These are phyloP conservation scores for Neurospora sp. DNA, from an alignment of 495 filamentous ascomycete species.

Conservation along the genomic window DNA sequence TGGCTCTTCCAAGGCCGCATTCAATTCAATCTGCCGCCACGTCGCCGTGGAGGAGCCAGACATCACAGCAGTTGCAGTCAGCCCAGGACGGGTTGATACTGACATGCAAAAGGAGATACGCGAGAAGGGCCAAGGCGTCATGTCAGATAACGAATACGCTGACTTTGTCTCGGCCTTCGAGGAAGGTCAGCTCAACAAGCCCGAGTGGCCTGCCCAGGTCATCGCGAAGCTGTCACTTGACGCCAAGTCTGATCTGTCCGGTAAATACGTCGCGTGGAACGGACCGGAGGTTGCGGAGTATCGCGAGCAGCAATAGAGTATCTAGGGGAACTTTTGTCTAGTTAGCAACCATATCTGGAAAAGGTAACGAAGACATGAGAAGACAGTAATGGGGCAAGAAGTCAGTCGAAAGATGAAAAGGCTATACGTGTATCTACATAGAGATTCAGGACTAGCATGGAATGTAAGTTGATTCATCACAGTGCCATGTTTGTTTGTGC, in stretches of 20 bases:
- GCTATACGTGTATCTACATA: constrained; percentile 65
- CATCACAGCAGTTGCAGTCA: constrained; percentile 57
- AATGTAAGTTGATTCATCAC: constrained; percentile 48
- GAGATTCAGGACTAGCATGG: constrained; percentile 82
- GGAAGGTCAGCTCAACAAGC: constrained; percentile 60
- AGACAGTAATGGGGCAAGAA: constrained; percentile 6
- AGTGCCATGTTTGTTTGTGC: constrained; percentile 2
- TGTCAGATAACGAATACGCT: constrained; percentile 55
- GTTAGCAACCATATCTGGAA: constrained; percentile 3
- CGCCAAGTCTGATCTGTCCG: constrained; percentile 56
- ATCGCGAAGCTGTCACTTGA: constrained; percentile 62
- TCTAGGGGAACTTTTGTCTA: neutral
- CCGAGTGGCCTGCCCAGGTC: constrained; percentile 76
- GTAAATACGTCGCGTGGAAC: constrained; percentile 68
- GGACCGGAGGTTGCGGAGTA: constrained; percentile 52
- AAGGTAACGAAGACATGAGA: neutral
- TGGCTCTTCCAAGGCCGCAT: constrained; percentile 75
- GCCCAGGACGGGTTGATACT: constrained; percentile 83
- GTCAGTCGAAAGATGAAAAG: constrained; percentile 99
- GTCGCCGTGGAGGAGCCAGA: constrained; percentile 71
- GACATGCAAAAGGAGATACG: constrained; percentile 84
- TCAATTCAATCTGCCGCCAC: constrained; percentile 71
- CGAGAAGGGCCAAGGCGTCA: constrained; percentile 51
- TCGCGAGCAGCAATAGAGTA: constrained; percentile 28
- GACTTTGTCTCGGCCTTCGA: constrained; percentile 58